Percentiles rank a stretch among this genome's conserved stretches.
Conservation (phyloP, 441 rosid species). For the Erodium texanum region DNA sequence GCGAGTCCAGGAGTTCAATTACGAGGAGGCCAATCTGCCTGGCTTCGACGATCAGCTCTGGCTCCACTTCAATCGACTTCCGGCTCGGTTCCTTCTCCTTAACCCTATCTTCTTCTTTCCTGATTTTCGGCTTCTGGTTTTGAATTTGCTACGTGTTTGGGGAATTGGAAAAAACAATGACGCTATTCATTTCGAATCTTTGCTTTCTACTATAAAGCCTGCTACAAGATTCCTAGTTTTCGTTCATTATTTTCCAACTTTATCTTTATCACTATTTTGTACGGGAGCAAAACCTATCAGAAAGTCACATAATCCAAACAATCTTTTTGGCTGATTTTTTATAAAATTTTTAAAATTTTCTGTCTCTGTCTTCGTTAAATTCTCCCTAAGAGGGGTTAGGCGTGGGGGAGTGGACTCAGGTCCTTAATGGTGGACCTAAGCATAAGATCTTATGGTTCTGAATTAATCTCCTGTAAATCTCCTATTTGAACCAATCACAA, state of each 20-base stretch:
- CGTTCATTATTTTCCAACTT: no score
- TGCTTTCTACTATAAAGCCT: not conserved
- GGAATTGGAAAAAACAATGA: not conserved
- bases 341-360: no score
- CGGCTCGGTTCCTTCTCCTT: slow-evolving; percentile 51
- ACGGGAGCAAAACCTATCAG: no score
- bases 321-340: no score
- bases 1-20: slow-evolving; percentile 56
- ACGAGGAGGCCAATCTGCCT: slow-evolving; percentile 55
- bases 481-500: no score
- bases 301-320: no score
- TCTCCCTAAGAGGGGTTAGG: no score
- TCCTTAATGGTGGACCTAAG: not conserved
- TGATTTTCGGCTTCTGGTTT: not conserved
- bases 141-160: no score
- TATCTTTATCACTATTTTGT: no score
- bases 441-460: not conserved
- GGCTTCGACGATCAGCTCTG: slow-evolving; percentile 87
- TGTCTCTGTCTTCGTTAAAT: no score
- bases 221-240: not conserved
- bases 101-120: no score
- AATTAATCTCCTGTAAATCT: not conserved
- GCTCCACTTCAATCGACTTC: slow-evolving; percentile 94
- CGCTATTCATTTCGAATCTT: not conserved
- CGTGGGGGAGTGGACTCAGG: no score